Evolutionary conservation across 2,329 filamentous ascomycete species (phyloP), one percentile per base, ranked within the genome.

Genomic region (Beauveria scarabaeidicola): DNA sequence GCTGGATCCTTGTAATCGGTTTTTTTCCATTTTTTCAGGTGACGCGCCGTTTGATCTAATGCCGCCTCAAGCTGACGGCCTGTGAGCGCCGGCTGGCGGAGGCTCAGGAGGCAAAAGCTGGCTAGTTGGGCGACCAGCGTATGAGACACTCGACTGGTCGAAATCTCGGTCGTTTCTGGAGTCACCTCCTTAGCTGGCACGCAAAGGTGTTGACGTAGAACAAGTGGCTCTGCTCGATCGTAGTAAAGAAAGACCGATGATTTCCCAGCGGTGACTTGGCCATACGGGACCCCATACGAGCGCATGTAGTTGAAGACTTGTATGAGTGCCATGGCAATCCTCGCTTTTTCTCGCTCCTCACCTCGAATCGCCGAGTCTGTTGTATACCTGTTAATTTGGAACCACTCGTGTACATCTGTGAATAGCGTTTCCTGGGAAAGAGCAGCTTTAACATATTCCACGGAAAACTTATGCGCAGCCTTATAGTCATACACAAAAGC

Each of bases 401-500:
- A 11, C 11, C 15, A 15, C 36, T 43, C 6, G 13, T 21, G 8
- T 2, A 55, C 23, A n/a, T 55, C 40, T 17, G 5, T 43, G 23
- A 44, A 55, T 9, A 55, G n/a, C 17, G 40, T 55, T 36, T 55
- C 52, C 40, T 55, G 2, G 9, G 38, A 10, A 5, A 55, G 19
- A 9, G 52, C 23, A 29, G 52, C 36, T 38, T 44, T 1, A 2
- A 55, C 3, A 25, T 27, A 5, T 21, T 55, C 29, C 10, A 50
- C 6, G 6, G 58, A 44, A n/a, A 60, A n/a, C 51, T 60, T 60
- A 21, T 60, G 43, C 7, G 51, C 29, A 21, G 58, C 51, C 17
- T 59, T 59, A 29, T 59, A 59, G 19, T 59, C 38, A 29, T 44
- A 59, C 1, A 46, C 27, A 38, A 59, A 59, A 43, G 46, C 46